Conservation (phyloP, 2,329 filamentous ascomycete genomes). For the Clathrospora elynae region DNA sequence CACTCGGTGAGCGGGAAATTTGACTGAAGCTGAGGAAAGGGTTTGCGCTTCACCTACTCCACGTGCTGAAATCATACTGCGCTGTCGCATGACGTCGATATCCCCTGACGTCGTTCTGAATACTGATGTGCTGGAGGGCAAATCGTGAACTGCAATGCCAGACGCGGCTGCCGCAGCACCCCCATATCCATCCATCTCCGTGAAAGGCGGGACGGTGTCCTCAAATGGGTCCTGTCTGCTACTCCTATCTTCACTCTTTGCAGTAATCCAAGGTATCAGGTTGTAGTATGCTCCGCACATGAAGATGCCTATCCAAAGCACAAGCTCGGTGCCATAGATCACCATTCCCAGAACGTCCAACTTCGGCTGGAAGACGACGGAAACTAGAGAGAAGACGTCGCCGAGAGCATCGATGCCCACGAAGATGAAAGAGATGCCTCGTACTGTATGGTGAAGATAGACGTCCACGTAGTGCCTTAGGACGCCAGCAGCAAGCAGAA, state of each 20-base stretch:
- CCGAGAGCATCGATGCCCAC: slow-evolving; percentile 72
- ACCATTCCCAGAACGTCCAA: slow-evolving; percentile 67
- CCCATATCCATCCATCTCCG: neutral
- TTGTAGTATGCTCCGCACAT: slow-evolving; percentile 69
- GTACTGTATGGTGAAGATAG: slow-evolving; percentile 66
- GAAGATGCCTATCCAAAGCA: slow-evolving; percentile 70
- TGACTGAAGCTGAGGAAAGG: neutral
- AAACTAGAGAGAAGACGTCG: slow-evolving; percentile 69
- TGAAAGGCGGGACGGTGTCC: neutral
- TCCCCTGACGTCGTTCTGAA: slow-evolving; percentile 62
- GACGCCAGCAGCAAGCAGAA: slow-evolving; percentile 68
- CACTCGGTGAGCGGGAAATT: neutral
- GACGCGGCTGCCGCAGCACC: slow-evolving; percentile 8
- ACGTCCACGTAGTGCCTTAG: slow-evolving; percentile 73
- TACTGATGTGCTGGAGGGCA: slow-evolving; percentile 67
- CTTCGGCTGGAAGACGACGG: slow-evolving; percentile 64
- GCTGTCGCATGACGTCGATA: slow-evolving; percentile 33
- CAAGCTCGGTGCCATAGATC: slow-evolving; percentile 69
- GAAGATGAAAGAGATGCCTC: slow-evolving; percentile 74
- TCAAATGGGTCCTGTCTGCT: slow-evolving; percentile 8
- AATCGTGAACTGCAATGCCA: slow-evolving; percentile 52
- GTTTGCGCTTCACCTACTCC: slow-evolving; percentile 7
- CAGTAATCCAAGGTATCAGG: slow-evolving; percentile 61
- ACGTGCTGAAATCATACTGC: slow-evolving; percentile 18
- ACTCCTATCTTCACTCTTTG: slow-evolving; percentile 37